These are phyloP conservation scores for Polychaeton citri DNA, from an alignment of 2,329 filamentous ascomycete genomes.

Conservation along the genomic window DNA sequence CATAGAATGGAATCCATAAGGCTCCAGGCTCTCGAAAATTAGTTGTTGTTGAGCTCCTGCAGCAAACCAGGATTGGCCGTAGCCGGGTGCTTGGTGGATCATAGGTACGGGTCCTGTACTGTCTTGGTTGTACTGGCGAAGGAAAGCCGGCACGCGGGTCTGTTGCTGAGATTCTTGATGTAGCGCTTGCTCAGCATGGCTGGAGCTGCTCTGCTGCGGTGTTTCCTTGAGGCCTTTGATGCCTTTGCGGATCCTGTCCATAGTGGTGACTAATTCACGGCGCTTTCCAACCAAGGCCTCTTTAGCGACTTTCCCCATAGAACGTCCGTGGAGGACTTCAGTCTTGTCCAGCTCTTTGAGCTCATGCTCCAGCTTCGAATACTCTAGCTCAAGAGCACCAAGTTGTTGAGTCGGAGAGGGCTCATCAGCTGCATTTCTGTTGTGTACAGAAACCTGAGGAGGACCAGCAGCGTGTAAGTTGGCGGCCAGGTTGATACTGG, in stretches of 20 bases:
- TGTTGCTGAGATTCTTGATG: conserved; percentile 9
- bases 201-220: conserved; percentile 8
- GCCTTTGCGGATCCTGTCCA: conserved; percentile 22
- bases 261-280: conserved; percentile 17
- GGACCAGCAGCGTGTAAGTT: conserved; percentile 1
- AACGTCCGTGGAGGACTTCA: conserved; percentile 22
- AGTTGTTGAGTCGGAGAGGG: conserved; percentile 18
- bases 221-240: conserved; percentile 19
- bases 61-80: conserved; percentile 3
- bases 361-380: conserved; percentile 22
- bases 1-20: conserved; percentile 8
- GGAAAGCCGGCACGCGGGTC: conserved; percentile 12
- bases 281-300: conserved; percentile 20
- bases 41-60: conserved; percentile 3
- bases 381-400: conserved; percentile 22
- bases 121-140: conserved; percentile 9
- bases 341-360: conserved; percentile 23
- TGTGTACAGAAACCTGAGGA: not conserved
- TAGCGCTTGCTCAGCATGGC: conserved; percentile 13
- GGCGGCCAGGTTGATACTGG: not conserved
- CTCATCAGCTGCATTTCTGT: conserved; percentile 6
- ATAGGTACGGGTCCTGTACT: too few relatives aligned
- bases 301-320: conserved; percentile 18
- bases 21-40: conserved; percentile 4
- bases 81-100: conserved; percentile 1